Evolutionary conservation across 768 basidiomycete genomes (phyloP).

Genomic region (Termitomyces sp.): DNA sequence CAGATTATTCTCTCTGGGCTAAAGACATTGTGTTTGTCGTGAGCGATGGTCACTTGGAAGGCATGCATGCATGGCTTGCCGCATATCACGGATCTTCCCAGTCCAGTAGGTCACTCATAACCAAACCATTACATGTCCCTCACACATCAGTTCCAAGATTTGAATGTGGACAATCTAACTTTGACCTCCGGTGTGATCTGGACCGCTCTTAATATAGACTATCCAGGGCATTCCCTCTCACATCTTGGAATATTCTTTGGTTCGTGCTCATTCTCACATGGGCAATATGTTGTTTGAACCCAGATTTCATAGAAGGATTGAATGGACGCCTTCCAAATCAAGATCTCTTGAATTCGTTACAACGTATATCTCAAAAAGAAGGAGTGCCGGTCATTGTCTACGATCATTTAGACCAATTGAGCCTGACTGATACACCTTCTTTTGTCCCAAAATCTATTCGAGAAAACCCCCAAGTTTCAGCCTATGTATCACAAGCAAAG

Average conservation of each 20-base stretch:
- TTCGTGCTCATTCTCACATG: constrained; percentile 28
- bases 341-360: constrained; percentile 85
- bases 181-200: constrained; percentile 87
- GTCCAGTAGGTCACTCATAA: constrained; percentile 44
- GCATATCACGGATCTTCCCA: constrained; percentile 74
- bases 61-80: constrained; percentile 89
- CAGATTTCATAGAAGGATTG: constrained; percentile 67
- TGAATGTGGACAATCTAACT: constrained; percentile 58
- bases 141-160: constrained; percentile 39
- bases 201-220: constrained; percentile 93
- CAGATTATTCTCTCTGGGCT: constrained; percentile 89
- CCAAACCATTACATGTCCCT: not conserved
- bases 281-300: not conserved
- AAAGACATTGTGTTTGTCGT: constrained; percentile 91
- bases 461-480: constrained; percentile 39
- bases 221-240: constrained; percentile 95
- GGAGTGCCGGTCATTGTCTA: constrained; percentile 80
- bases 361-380: constrained; percentile 64
- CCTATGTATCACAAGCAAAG: constrained; percentile 54
- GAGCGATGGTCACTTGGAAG: constrained; percentile 85
- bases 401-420: constrained; percentile 56
- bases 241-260: constrained; percentile 95
- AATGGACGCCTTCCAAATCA: constrained; percentile 97
- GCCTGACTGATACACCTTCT: constrained; percentile 21
- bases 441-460: constrained; percentile 47